Base-by-base conservation (phyloP, 495 filamentous ascomycete genomes). In the Pseudotulostoma volvatum region DNA sequence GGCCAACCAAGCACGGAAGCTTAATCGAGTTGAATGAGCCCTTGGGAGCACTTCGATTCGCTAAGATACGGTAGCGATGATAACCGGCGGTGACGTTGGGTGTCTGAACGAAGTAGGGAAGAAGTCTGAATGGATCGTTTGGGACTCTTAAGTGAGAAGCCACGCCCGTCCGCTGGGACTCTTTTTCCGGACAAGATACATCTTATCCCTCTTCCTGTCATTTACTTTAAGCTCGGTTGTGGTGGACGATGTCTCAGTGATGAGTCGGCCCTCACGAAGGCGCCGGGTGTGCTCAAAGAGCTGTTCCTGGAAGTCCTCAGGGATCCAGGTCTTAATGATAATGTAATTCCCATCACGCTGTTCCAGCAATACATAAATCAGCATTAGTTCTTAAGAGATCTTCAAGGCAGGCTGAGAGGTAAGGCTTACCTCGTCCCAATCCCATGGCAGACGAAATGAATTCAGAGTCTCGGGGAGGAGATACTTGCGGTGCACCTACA, bases 301-400 rank as follows among this genome's bases (percentile, higher is more conserved):
- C 35, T 75, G 56, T 33, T 79, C 68, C 47, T 84, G 81, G 48
- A 83, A 70, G 43, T 74, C 67, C 53, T 84, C 76, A 31, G 67
- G 65, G 43, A 87, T 73, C 74, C 73, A 84, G 38, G 71, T 65
- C 54, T 82, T 82, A 64, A 87, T 83, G 39, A 87, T 56, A 39
- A 87, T 66, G 44, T 74, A 85, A 38, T 79, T 73, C 35, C 69
- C 64, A 44, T 87, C 78, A 60, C 69, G 48, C 53, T 58, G 33
- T n/a, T 23, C 1, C 23, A 11, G 23, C 5, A 28, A n/a, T 13
- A 16, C 8, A 25, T 41, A 18, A 41, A 34, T 35, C 13, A 13
- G 9, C 17, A 15, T 11, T n/a, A 8, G 2, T 2, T 7, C 14
- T 19, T 16, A 2, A 7, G 1, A 34, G 18, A 2, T 1, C 8